Percentiles rank a stretch among this genome's conserved stretches.
These are phyloP conservation scores for Naegleria fowleri DNA, from an alignment of 208 protist species.

Conservation along the genomic window DNA sequence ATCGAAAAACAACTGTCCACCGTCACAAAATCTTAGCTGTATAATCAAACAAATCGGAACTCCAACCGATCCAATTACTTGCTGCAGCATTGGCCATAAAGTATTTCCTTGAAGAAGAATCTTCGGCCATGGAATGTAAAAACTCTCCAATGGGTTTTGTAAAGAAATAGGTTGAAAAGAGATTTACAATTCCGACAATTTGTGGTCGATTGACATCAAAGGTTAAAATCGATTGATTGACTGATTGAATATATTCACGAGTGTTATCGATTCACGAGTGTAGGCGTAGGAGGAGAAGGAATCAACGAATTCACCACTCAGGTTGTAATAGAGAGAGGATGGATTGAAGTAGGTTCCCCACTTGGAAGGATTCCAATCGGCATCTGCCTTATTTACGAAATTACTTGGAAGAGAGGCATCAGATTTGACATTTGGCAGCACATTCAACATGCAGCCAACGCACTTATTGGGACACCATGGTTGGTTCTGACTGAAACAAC, in stretches of 20 bases:
- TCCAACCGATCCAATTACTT: not conserved
- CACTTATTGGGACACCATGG: not conserved
- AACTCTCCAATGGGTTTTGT: no score
- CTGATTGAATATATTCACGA: not conserved
- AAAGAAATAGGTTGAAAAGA: no score
- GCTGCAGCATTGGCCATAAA: not conserved
- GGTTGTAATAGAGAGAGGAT: not conserved
- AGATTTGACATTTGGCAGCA: not conserved
- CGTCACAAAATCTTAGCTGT: no score
- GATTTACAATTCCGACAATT: not conserved
- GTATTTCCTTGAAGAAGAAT: not conserved
- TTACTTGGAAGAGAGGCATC: not conserved
- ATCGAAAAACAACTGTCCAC: no score
- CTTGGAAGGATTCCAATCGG: not conserved
- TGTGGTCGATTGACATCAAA: not conserved
- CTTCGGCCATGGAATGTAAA: no score
- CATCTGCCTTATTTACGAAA: not conserved
- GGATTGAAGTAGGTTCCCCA: not conserved
- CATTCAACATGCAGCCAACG: not conserved
- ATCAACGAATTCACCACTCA: not conserved
- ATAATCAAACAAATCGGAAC: not conserved
- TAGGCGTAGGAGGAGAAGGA: not conserved
- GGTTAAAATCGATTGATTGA: not conserved
- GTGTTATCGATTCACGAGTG: not conserved
- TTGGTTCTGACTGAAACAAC: not conserved